These are phyloP conservation scores for Odontarrhena argentea DNA, from an alignment of 345 rosid species.

Conservation along the genomic window DNA sequence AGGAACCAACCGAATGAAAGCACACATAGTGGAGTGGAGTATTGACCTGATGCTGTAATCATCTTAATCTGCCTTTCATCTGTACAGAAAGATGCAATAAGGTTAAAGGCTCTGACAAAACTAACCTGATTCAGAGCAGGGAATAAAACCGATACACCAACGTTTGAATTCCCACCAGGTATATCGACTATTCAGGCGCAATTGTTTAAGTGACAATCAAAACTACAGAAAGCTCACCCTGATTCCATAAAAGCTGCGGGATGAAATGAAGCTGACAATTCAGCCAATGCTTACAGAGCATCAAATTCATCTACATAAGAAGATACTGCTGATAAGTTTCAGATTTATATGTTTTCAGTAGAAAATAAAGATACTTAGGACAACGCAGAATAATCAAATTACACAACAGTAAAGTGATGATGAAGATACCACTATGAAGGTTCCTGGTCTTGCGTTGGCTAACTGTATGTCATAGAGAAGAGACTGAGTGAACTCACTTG, in stretches of 20 bases:
- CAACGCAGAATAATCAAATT: constrained; percentile 18
- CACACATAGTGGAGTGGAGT: constrained; percentile 7
- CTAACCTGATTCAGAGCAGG: constrained; percentile 48
- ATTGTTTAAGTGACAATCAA: constrained; percentile 19
- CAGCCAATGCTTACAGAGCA: constrained; percentile 82
- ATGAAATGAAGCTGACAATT: constrained; percentile 62
- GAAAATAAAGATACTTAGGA: too few relatives aligned
- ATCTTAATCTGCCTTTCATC: too few relatives aligned
- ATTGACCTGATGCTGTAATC: constrained; percentile 64
- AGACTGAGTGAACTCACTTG: too few relatives aligned
- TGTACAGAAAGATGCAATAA: constrained; percentile 16
- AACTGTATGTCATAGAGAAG: too few relatives aligned
- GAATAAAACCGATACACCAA: constrained; percentile 48
- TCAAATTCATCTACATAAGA: constrained; percentile 78
- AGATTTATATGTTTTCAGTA: too few relatives aligned
- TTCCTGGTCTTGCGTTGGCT: too few relatives aligned
- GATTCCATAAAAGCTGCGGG: constrained; percentile 64
- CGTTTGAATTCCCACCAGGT: constrained; percentile 47
- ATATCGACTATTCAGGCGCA: neutral
- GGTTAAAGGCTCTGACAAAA: constrained; percentile 11
- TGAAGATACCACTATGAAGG: too few relatives aligned
- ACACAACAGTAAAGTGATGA: constrained; percentile 14
- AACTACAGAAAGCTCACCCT: constrained; percentile 48
- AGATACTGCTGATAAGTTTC: too few relatives aligned
- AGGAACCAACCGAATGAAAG: neutral